Evolutionary conservation across 1,284 basidiomycete species (phyloP), one percentile per base, ranked within the genome.

Genomic region (Puccinia brachypodii): DNA sequence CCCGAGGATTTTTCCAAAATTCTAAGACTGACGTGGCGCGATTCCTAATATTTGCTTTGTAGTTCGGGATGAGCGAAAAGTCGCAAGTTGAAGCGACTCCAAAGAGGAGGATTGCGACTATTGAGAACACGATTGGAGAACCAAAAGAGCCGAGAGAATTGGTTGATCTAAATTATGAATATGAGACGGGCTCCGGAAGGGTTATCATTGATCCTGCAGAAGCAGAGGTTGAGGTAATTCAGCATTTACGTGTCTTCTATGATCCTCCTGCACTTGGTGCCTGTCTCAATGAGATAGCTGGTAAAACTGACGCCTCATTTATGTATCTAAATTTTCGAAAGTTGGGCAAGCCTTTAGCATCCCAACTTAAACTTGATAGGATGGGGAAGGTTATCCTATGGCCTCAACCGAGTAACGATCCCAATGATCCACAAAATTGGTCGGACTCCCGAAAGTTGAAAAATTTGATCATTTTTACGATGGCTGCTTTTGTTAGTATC

Each of bases 381-480:
- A 62, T 36, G 14, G 53, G 66, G 0, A 58, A 50, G 33, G 36
- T 80, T 0, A 38, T 80, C n/a, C 58, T 80, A 33, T 80, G 77
- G 77, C 77, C 77, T 56, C 77, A 80, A 56, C 77, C 77, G 22
- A 60, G 38, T 25, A 31, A 56, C 69, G 64, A 68, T 53, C 77
- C 68, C 7, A 38, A 72, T 14, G 77, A 80, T 62, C 77, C 77
- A 44, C 77, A 80, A 33, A 80, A 80, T n/a, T 80, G 77, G 77
- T 50, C 40, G 1, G 31, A 53, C 22, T 40, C 0, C 31, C 47
- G 68, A 62, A 80, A 80, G 33, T 53, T 80, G 14, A 71, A 42
- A 42, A 69, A 50, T 44, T 58, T 80, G 16, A 36, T 80, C 36
- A 72, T 80, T 62, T 56, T 36, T 31, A 80, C 77, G 11, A 80